Percentiles rank a stretch among this genome's conserved stretches.
These are phyloP conservation scores for Phenoliferia sp. DNA, from an alignment of 1,284 basidiomycete genomes.

Conservation along the genomic window DNA sequence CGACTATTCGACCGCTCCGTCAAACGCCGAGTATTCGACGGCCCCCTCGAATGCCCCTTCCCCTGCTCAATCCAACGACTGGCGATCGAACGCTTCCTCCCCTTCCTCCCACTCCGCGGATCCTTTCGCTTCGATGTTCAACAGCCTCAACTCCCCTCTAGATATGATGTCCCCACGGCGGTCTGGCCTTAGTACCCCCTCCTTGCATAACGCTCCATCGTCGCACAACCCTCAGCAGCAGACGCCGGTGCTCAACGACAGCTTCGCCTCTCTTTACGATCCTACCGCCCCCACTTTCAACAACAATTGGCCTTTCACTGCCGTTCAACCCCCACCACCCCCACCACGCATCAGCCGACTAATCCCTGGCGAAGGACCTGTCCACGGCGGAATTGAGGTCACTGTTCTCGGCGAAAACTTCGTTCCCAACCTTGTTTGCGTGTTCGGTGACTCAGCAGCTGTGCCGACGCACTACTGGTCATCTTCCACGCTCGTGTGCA, in stretches of 20 bases:
- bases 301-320: conserved; percentile 6
- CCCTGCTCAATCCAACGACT: conserved; percentile 10
- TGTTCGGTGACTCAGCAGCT: conserved; percentile 80
- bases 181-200: not conserved
- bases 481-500: conserved; percentile 77
- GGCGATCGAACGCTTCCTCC: conserved; percentile 16
- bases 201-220: too few relatives aligned
- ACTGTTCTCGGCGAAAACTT: conserved; percentile 91
- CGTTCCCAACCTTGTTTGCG: conserved; percentile 55
- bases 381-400: conserved; percentile 88
- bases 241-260: not conserved
- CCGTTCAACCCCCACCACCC: conserved; percentile 17
- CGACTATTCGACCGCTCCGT: not conserved
- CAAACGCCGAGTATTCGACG: conserved; percentile 1
- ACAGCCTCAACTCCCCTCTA: conserved; percentile 3
- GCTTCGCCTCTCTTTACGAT: not conserved
- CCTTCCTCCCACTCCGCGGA: conserved; percentile 21
- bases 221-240: not conserved
- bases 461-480: conserved; percentile 86
- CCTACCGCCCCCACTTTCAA: not conserved
- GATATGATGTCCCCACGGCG: not conserved
- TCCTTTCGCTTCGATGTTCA: conserved; percentile 20
- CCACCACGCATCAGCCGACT: conserved; percentile 51
- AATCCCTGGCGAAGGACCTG: conserved; percentile 87
- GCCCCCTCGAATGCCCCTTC: conserved; percentile 3